A percentile compares a stretch with the other conserved stretches of the same genome.
Conservation (phyloP, 2,329 filamentous ascomycete genomes). For the Calonectria pauciramosa region DNA sequence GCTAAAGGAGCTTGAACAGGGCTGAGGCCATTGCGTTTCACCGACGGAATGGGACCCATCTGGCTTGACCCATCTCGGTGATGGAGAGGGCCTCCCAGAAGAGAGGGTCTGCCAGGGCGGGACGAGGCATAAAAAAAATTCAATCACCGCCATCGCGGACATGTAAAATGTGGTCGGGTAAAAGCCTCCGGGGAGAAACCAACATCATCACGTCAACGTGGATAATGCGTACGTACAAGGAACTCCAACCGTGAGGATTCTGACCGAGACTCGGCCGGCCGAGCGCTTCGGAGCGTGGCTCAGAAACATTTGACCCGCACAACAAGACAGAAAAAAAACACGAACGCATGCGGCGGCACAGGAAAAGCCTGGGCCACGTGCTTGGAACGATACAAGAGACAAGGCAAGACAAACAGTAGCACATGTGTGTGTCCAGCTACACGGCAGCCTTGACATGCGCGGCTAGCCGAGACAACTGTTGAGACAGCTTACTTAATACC, state of each 20-base stretch:
- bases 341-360: conserved; percentile 27
- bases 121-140: conserved; percentile 30
- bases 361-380: conserved; percentile 6
- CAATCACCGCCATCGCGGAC: conserved; percentile 7
- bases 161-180: neutral
- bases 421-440: neutral
- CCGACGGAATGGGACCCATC: conserved; percentile 23
- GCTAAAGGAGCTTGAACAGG: conserved; percentile 22
- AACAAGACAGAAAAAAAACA: neutral
- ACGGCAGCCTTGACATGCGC: neutral
- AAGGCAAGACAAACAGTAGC: neutral
- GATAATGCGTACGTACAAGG: conserved; percentile 1
- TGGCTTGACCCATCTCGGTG: conserved; percentile 12
- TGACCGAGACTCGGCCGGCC: conserved; percentile 26
- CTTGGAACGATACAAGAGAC: neutral
- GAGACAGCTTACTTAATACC: neutral
- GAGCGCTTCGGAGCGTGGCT: conserved; percentile 19
- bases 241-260: neutral
- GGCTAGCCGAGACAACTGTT: conserved; percentile 8
- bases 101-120: conserved; percentile 7
- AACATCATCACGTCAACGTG: conserved; percentile 1
- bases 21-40: conserved; percentile 24
- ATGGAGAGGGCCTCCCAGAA: neutral
- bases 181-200: conserved; percentile 7
- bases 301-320: conserved; percentile 25